Percentiles rank a stretch among this genome's conserved stretches.
These are phyloP conservation scores for Colletotrichum noveboracense DNA, from an alignment of 2,329 filamentous ascomycete species.

Conservation along the genomic window DNA sequence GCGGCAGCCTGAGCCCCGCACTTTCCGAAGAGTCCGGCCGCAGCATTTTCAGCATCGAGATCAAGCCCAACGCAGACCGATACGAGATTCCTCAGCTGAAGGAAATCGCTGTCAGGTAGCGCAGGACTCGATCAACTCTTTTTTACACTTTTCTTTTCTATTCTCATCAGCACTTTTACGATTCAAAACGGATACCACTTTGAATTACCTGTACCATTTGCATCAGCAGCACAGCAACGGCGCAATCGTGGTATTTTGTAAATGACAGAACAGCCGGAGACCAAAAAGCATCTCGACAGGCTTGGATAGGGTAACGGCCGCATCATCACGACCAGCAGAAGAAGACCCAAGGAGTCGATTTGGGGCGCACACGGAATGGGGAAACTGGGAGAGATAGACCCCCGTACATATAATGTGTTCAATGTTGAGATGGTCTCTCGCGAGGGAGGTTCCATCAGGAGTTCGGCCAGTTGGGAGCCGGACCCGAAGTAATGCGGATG, in stretches of 20 bases:
- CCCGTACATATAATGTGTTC: slow-evolving; percentile 22
- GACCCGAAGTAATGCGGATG: slow-evolving; percentile 17
- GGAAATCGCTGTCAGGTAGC: slow-evolving; percentile 48
- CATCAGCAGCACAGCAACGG: slow-evolving; percentile 27
- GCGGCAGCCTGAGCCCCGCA: slow-evolving; percentile 49
- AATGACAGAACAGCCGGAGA: slow-evolving; percentile 16
- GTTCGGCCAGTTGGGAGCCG: slow-evolving; percentile 8
- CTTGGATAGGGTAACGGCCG: slow-evolving; percentile 14
- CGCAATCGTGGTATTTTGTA: slow-evolving; percentile 21
- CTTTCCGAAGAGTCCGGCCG: slow-evolving; percentile 44
- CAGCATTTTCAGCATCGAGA: slow-evolving; percentile 32
- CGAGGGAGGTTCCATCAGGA: neutral
- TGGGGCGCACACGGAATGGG: neutral
- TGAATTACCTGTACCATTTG: slow-evolving; percentile 20
- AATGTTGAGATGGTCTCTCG: neutral
- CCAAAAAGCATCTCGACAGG: neutral
- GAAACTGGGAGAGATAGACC: slow-evolving; percentile 13
- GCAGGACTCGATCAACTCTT: neutral
- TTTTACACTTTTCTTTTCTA: slow-evolving; percentile 3
- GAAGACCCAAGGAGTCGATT: slow-evolving; percentile 11
- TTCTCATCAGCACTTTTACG: slow-evolving; percentile 17
- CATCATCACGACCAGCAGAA: slow-evolving; percentile 13
- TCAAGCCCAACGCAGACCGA: slow-evolving; percentile 44
- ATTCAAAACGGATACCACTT: slow-evolving; percentile 19
- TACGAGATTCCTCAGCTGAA: slow-evolving; percentile 38